Percentiles rank a stretch among this genome's conserved stretches.
Evolutionary conservation across 805 yeast genomes (phyloP).

Genomic region (Kluyveromyces nonfermentans): DNA sequence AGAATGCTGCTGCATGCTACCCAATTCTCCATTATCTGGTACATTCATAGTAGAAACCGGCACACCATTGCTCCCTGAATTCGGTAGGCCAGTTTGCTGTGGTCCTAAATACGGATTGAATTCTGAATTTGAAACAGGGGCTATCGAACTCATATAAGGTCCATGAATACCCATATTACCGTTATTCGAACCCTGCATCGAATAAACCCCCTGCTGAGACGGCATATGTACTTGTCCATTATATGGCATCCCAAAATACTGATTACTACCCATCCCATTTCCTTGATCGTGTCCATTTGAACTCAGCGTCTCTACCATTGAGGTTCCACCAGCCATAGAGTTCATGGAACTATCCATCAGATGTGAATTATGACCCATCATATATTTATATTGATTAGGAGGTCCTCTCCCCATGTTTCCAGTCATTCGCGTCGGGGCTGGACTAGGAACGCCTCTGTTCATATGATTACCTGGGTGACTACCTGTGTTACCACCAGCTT

Average conservation of each 20-base stretch:
- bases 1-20: no score
- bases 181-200: neutral
- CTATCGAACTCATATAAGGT: neutral
- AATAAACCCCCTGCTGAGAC: neutral
- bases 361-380: neutral
- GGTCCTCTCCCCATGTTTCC: no score
- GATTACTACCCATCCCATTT: neutral
- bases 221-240: neutral
- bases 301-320: neutral
- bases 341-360: neutral
- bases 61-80: no score
- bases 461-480: neutral
- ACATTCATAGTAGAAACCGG: no score
- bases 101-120: neutral
- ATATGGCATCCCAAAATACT: neutral
- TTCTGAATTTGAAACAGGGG: neutral
- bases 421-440: no score
- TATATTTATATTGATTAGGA: neutral
- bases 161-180: neutral
- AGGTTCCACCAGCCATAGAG: neutral
- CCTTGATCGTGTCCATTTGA: slow-evolving; percentile 1
- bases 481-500: neutral
- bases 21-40: no score
- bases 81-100: no score
- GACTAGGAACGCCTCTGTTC: no score